Base-by-base conservation (phyloP, 148 eudicot species). In the Diospyros lotus region DNA sequence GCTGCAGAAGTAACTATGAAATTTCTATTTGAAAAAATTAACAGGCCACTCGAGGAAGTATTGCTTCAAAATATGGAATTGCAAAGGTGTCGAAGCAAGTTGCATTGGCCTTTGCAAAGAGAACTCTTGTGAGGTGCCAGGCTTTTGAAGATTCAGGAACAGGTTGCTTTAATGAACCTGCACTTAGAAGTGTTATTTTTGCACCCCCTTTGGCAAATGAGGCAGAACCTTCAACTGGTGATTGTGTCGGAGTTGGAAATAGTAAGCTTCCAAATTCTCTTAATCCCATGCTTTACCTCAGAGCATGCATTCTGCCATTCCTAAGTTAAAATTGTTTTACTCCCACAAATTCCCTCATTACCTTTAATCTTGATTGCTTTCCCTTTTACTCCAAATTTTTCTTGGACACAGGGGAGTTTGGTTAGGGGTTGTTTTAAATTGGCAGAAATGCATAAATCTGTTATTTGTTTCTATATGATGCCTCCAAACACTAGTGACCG, bases 131-230 rank as follows among this genome's bases (percentile, higher is more conserved):
- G 54, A 87, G 90, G 76, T 90, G 92, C 75, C 83, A 77, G 66
- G 87, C 77, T 74, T 90, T 86, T 69, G 95, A 90, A 81, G 85
- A 84, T 48, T 77, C 84, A 38, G 89, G 95, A 56, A 84, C 76
- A 51, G 92, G 98, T 85, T 94, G 95, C 85, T 94, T 94, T 56
- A 79, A 78, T 50, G 97, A 90, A 46, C 95, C 98, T 76, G 77
- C 86, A 46, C 86, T 88, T 46, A 89, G 88, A 15, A 97, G 90
- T 63, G 78, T 91, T 72, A 83, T 80, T 81, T 85, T 91, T 76
- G 80, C 78, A 67, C 87, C 88, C 12, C 74, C 85, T 63, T 76
- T 51, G 40, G 80, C 75, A 74, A 73, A 60, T 73, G 87, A 80
- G 44, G 80, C 55, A 52, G 89, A 82, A 79, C 68, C 82, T 68